Evolutionary conservation across 768 basidiomycete genomes (phyloP).

Genomic region (Lactarius hatsudake): DNA sequence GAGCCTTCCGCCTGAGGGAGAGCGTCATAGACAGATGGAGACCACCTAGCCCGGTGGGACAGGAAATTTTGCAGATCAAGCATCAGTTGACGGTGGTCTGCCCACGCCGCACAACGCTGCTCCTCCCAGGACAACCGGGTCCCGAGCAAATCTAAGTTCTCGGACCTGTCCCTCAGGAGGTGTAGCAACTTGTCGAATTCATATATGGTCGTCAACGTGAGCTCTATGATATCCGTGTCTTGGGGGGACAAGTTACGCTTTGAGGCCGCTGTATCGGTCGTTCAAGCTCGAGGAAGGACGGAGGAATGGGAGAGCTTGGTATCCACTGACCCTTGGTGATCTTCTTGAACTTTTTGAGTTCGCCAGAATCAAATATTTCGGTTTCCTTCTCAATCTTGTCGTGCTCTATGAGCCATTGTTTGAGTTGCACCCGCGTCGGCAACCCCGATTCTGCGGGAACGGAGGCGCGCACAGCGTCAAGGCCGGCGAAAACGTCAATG

Average conservation of each 20-base stretch:
- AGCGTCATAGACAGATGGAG: slow-evolving; percentile 62
- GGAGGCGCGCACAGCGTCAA: slow-evolving; percentile 60
- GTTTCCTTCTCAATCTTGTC: slow-evolving; percentile 87
- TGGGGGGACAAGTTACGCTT: slow-evolving; percentile 81
- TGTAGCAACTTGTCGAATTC: slow-evolving; percentile 84
- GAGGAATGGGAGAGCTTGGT: slow-evolving; percentile 10
- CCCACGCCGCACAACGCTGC: slow-evolving; percentile 65
- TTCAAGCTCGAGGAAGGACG: neutral
- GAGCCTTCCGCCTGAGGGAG: slow-evolving; percentile 38
- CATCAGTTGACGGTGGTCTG: slow-evolving; percentile 60
- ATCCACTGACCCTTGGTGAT: slow-evolving; percentile 72
- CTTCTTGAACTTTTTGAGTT: slow-evolving; percentile 78
- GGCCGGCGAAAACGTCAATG: slow-evolving; percentile 71
- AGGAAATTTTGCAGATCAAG: slow-evolving; percentile 63
- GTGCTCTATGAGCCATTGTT: slow-evolving; percentile 74
- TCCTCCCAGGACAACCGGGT: slow-evolving; percentile 82
- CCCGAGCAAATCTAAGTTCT: slow-evolving; percentile 71
- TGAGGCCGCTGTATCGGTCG: slow-evolving; percentile 56
- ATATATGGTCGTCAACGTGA: slow-evolving; percentile 84
- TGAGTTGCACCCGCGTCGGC: slow-evolving; percentile 62
- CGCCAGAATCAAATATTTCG: slow-evolving; percentile 81
- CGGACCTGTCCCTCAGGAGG: slow-evolving; percentile 76
- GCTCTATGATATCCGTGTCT: slow-evolving; percentile 90
- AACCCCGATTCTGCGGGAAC: slow-evolving; percentile 60
- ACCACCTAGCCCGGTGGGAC: slow-evolving; percentile 66